These are phyloP conservation scores for Exutisphaerella laricina DNA, from an alignment of 2,329 filamentous ascomycete species.

Conservation along the genomic window DNA sequence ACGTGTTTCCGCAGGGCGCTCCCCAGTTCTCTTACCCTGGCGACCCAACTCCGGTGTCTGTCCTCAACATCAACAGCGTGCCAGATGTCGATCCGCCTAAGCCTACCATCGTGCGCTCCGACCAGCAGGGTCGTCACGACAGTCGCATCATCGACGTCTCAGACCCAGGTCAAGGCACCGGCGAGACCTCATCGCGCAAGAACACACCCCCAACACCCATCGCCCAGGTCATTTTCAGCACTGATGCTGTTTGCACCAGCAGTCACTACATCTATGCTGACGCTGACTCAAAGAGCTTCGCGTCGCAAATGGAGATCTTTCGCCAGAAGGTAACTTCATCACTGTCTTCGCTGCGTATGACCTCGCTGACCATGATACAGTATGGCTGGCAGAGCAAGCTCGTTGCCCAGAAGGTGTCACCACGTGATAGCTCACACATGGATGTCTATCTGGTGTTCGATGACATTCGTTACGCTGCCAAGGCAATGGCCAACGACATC, in stretches of 20 bases:
- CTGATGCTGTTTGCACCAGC: conserved; percentile 17
- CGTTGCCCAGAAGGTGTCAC: conserved; percentile 6
- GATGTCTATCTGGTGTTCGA: conserved; percentile 34
- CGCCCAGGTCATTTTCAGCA: conserved; percentile 20
- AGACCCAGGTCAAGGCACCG: too few species aligned
- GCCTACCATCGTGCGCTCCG: conserved; percentile 3
- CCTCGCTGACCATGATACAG: conserved; percentile 19
- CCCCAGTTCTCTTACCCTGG: too few species aligned
- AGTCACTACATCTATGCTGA: conserved; percentile 24
- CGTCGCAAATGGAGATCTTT: conserved; percentile 2
- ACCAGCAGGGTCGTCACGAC: too few species aligned
- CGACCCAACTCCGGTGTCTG: conserved; percentile 3
- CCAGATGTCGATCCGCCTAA: neutral
- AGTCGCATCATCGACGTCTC: too few species aligned
- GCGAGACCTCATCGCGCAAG: neutral
- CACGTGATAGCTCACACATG: too few species aligned
- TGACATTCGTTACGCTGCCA: conserved; percentile 32
- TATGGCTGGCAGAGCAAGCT: conserved; percentile 16
- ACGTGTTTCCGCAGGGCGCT: too few species aligned
- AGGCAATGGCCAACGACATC: conserved; percentile 1
- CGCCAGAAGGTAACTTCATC: conserved; percentile 16
- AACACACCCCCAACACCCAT: neutral
- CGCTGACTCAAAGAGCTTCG: conserved; percentile 3
- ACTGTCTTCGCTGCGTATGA: neutral
- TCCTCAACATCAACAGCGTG: conserved; percentile 6